Base-by-base conservation (phyloP, 2,329 filamentous ascomycete genomes). In the Cordyceps pruinosa region DNA sequence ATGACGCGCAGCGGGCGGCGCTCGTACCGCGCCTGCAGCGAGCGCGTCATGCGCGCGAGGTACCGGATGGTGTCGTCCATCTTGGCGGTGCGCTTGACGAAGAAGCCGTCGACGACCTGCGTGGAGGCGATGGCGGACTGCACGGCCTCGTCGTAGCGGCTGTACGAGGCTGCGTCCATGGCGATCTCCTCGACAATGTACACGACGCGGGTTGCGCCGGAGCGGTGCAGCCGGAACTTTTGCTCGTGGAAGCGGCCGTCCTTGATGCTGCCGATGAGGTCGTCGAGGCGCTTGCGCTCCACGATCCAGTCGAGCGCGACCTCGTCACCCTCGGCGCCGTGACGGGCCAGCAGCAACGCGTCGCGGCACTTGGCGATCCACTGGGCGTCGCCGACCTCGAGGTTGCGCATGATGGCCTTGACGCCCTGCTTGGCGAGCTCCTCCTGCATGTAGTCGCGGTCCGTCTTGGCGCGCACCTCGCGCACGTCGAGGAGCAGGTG, bases 221-320 rank as follows among this genome's bases (percentile, higher is more conserved):
- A 89, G 52, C 83, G 83, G 56, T 81, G 80, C 12, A 93, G 77
- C 1, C 89, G 85, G 66, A 91, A 93, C 67, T 94, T 93, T 67
- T 94, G 89, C 68, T 94, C 89, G 63, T 87, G 86, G 64, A 91
- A 93, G 2, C 89, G 84, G 1, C 88, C 88, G 61, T 93, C 89
- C 69, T 88, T 90, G 72, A 94, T 90, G 60, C 87, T 91, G 51
- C 80, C 75, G n/a, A 93, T 79, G 47, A 94, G 73, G 68, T 94
- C 89, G 66, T 93, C 89, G 0, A 92, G 78, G 9, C 89, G 79
- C 68, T 94, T 94, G 60, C 89, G 80, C 71, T 94, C 89, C 1
- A 91, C 81, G 45, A 94, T 89, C 78, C 86, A 90, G 69, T 93
- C 89, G 5, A 94, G 75, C 47, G 90, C 83, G 13, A 93, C 72